These are phyloP conservation scores for Linum usitatissimum DNA, from an alignment of 345 rosid species.

Conservation along the genomic window DNA sequence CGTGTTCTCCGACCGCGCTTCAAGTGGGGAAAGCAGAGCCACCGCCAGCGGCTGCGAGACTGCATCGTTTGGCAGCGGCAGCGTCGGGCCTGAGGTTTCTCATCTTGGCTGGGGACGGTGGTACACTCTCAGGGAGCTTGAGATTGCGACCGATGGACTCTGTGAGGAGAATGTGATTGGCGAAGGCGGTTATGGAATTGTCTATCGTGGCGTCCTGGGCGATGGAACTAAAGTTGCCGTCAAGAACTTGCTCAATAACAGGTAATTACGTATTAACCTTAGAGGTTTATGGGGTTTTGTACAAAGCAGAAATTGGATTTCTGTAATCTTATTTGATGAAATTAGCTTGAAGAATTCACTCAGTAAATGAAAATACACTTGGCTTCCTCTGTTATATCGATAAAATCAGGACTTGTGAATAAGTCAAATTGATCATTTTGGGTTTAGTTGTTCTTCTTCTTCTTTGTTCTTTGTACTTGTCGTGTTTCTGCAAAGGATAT, in stretches of 20 bases:
- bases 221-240: conserved; percentile 86
- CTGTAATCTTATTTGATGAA: neutral
- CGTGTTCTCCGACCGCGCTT: conserved; percentile 53
- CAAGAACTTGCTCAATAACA: conserved; percentile 82
- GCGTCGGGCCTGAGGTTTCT: conserved; percentile 81
- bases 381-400: neutral
- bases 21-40: conserved; percentile 82
- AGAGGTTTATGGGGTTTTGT: neutral
- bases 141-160: conserved; percentile 73
- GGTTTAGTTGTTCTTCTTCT: neutral
- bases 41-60: conserved; percentile 50
- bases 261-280: conserved; percentile 23
- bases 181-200: conserved; percentile 98
- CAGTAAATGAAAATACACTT: neutral
- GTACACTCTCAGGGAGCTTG: conserved; percentile 87
- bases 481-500: conserved; percentile 18
- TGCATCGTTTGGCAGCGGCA: conserved; percentile 52
- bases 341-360: neutral
- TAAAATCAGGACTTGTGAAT: neutral
- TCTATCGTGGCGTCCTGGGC: conserved; percentile 57
- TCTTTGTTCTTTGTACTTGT: conserved; percentile 15
- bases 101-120: conserved; percentile 98
- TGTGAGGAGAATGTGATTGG: conserved; percentile 89
- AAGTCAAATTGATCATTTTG: neutral
- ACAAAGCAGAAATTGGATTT: neutral